Evolutionary conservation across 2,329 filamentous ascomycete genomes (phyloP), one percentile per base, ranked within the genome.

Genomic region (Hymenoscyphus albidus): DNA sequence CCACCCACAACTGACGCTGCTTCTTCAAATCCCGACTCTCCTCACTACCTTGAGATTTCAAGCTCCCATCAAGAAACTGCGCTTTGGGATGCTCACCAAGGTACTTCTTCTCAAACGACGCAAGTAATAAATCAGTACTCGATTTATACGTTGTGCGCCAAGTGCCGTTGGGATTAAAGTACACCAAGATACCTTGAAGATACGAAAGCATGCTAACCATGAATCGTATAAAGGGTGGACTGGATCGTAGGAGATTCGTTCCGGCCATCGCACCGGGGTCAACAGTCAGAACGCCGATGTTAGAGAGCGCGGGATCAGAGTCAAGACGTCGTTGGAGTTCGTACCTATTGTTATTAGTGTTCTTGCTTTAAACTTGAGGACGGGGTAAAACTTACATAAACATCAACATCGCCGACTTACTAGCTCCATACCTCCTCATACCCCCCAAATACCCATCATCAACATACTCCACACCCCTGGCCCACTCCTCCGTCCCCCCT

Each of bases 191-290:
- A n/a, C 69, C 18, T 59, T 73, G 73, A 4, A 66, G 59, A 13
- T 38, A 58, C 5, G 55, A 13, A 51, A 75, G 67, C 10, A 73
- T 62, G 3, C 62, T 54, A 54, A 76, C 63, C 9, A 72, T 13
- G 32, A 73, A 72, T 39, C 70, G 59, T 5, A 65, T 54, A 31
- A 62, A 58, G 63, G 31, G 70, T 69, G 56, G 73, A 67, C 10
- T 66, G 62, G 16, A 61, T 16, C 3, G 77, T 63, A 57, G 71
- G 72, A 44, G 73, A 74, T 32, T 40, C 2, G 61, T 65, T n/a
- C 64, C 64, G 6, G 65, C 65, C 74, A 80, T 79, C 3, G 67
- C 72, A 44, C 78, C 78, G 0, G 78, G 78, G 57, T 79, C 77
- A 12, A 79, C 63, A 5, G 75, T 74, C 2, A 78, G 65, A 40